Conservation (phyloP, 768 basidiomycete species). For the Porpolomopsis calyptriformis region DNA sequence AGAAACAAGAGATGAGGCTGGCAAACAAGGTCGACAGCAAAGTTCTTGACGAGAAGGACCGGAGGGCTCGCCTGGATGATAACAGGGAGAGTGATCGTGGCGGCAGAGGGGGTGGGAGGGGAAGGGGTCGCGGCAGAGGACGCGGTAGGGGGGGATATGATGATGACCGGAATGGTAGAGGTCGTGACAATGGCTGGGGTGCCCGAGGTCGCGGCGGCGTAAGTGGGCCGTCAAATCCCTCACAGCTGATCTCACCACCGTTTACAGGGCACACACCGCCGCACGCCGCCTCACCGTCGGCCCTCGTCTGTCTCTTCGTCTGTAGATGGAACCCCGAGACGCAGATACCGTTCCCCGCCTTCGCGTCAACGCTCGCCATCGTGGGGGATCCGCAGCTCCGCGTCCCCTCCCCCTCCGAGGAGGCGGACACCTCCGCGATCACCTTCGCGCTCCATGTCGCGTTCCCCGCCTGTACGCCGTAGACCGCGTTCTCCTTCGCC, state of each 20-base stretch:
- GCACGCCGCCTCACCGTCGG: constrained; percentile 39
- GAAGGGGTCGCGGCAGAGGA: constrained; percentile 43
- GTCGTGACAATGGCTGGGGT: constrained; percentile 62
- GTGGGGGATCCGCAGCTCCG: constrained; percentile 25
- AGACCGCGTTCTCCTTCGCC: constrained; percentile 38
- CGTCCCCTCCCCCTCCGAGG: constrained; percentile 28
- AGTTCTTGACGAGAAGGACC: constrained; percentile 61
- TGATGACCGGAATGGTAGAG: constrained; percentile 29
- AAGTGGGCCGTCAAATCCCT: constrained; percentile 7
- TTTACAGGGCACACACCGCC: constrained; percentile 34
- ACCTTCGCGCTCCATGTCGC: constrained; percentile 38
- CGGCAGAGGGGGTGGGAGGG: constrained; percentile 36
- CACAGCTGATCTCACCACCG: constrained; percentile 1
- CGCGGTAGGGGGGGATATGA: constrained; percentile 35
- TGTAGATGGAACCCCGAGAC: constrained; percentile 22
- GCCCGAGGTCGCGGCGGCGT: constrained; percentile 26
- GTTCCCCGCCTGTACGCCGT: constrained; percentile 25
- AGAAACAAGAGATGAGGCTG: constrained; percentile 83
- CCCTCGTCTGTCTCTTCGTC: constrained; percentile 30
- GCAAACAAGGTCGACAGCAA: constrained; percentile 52
- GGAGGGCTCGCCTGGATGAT: constrained; percentile 58
- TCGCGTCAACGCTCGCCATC: constrained; percentile 36
- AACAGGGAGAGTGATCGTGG: constrained; percentile 52
- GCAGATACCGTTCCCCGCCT: constrained; percentile 30
- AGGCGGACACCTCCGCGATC: constrained; percentile 31